phyloP scores from a whole-genome alignment of 345 rosid species.

The Eucalyptus sp. region DNA sequence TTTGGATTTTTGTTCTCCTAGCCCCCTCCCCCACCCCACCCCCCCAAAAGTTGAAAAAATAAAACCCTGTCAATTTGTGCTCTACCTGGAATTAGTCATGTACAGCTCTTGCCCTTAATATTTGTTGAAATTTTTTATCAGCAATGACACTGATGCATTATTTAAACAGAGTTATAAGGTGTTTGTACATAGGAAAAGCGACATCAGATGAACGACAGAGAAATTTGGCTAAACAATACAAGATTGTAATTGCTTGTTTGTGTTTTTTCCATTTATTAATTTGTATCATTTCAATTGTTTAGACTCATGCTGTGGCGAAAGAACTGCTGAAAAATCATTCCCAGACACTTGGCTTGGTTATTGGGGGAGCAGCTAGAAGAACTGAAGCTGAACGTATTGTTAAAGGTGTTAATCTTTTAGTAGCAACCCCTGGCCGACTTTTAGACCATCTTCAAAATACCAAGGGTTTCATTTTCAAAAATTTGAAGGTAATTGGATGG shows the following conservation, averaged over 20 bases:
- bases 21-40: neutral
- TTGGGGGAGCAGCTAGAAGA: slow-evolving; percentile 81
- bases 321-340: slow-evolving; percentile 92
- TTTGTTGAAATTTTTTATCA: neutral
- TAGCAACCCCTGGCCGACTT: slow-evolving; percentile 97
- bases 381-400: slow-evolving; percentile 77
- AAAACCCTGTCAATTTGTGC: neutral
- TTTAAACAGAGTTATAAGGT: neutral
- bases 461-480: slow-evolving; percentile 73
- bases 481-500: slow-evolving; percentile 50
- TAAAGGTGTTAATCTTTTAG: slow-evolving; percentile 77
- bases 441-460: slow-evolving; percentile 96
- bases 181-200: neutral
- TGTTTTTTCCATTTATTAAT: neutral
- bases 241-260: neutral
- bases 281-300: neutral
- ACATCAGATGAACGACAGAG: neutral
- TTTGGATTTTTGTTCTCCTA: neutral
- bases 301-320: slow-evolving; percentile 90
- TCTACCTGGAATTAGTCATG: neutral
- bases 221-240: neutral
- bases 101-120: neutral
- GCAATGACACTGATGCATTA: neutral
- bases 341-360: slow-evolving; percentile 75
- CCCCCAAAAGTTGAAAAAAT: neutral